These are phyloP conservation scores for Fusarium illudens DNA, from an alignment of 2,329 filamentous ascomycete species.

Conservation along the genomic window DNA sequence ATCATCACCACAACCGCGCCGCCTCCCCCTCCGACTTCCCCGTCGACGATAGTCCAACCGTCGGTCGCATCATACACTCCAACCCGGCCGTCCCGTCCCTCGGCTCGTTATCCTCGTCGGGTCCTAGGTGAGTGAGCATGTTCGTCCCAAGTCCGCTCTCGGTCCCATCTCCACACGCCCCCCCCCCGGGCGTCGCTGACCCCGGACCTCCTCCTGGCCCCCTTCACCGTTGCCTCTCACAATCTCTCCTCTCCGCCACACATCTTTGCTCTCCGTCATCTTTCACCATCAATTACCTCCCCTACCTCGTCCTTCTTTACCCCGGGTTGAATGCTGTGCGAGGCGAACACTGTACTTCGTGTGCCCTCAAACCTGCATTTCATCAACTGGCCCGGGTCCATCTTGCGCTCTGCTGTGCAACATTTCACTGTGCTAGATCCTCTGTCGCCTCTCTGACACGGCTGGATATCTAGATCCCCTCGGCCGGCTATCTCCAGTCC, in stretches of 20 bases:
- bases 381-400: conserved; percentile 20
- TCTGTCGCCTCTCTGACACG: conserved; percentile 25
- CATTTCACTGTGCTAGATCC: conserved; percentile 19
- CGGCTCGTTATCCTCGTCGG: conserved; percentile 37
- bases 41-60: conserved; percentile 57
- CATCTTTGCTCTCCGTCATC: conserved; percentile 23
- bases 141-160: conserved; percentile 34
- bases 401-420: conserved; percentile 41
- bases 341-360: conserved; percentile 35
- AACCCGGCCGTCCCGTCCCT: conserved; percentile 32
- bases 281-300: conserved; percentile 23
- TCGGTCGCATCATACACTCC: conserved; percentile 48
- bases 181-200: conserved; percentile 31
- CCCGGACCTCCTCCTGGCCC: conserved; percentile 34
- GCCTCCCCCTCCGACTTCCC: conserved; percentile 35
- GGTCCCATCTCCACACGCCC: conserved; percentile 32
- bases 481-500: conserved; percentile 60
- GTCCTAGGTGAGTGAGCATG: conserved; percentile 44
- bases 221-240: conserved; percentile 37
- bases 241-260: conserved; percentile 36
- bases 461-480: conserved; percentile 53
- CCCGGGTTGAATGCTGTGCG: conserved; percentile 35
- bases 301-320: conserved; percentile 16
- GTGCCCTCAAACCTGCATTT: conserved; percentile 35
- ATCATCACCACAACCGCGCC: conserved; percentile 19